phyloP scores from a whole-genome alignment of 2,329 filamentous ascomycete genomes.

The Colletotrichum somersetense region DNA sequence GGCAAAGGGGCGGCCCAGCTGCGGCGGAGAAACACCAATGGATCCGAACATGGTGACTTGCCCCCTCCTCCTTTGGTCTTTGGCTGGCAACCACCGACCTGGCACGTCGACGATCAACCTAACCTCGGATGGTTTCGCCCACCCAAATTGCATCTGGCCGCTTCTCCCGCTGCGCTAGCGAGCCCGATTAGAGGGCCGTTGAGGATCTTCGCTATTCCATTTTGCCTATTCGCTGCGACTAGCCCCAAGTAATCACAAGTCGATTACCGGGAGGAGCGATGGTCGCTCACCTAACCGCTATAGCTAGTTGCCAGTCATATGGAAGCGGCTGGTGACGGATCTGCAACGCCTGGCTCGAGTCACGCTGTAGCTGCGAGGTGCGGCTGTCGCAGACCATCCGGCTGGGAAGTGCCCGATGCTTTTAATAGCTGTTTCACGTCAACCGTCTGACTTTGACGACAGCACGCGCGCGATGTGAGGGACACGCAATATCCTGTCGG shows the following conservation, averaged over 20 bases:
- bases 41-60: background rate
- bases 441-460: constrained; percentile 22
- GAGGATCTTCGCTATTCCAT: constrained; percentile 13
- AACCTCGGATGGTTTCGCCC: constrained; percentile 13
- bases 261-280: constrained; percentile 10
- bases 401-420: constrained; percentile 32
- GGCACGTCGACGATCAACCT: constrained; percentile 5
- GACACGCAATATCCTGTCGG: constrained; percentile 32
- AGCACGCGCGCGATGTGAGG: constrained; percentile 5
- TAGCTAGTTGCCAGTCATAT: constrained; percentile 3
- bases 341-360: constrained; percentile 38
- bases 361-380: constrained; percentile 23
- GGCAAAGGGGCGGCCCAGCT: constrained; percentile 7
- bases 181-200: constrained; percentile 26
- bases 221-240: background rate
- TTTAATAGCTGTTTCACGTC: constrained; percentile 41
- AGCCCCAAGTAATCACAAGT: constrained; percentile 10
- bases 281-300: constrained; percentile 13
- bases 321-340: constrained; percentile 31
- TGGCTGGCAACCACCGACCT: background rate
- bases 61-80: background rate
- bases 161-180: constrained; percentile 24
- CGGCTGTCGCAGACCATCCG: constrained; percentile 33
- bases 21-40: constrained; percentile 21
- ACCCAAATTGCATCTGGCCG: constrained; percentile 12